Conservation (phyloP, 805 yeast genomes). For the Wickerhamomyces subpelliculosus region DNA sequence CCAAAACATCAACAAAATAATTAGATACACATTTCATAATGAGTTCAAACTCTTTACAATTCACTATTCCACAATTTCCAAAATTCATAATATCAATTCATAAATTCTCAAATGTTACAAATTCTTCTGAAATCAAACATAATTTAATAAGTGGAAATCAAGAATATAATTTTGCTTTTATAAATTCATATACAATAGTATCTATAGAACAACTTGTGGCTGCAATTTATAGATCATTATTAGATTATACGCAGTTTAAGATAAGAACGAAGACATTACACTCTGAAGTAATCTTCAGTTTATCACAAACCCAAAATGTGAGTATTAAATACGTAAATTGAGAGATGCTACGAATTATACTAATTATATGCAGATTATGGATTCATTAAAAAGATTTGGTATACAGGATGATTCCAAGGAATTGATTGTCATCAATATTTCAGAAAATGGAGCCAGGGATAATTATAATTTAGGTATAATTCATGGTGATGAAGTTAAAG, state of each 20-base stretch:
- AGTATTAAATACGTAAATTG: slow-evolving; percentile 35
- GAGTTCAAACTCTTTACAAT: no score
- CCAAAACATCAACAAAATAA: no score
- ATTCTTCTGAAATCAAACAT: slow-evolving; percentile 36
- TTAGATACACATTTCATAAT: no score
- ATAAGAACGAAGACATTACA: slow-evolving; percentile 61
- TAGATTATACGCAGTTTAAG: slow-evolving; percentile 38
- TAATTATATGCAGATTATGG: slow-evolving; percentile 37
- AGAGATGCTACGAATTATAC: slow-evolving; percentile 28
- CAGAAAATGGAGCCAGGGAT: slow-evolving; percentile 17
- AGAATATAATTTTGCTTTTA: slow-evolving; percentile 54
- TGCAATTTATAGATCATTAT: slow-evolving; percentile 53
- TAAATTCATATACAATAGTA: slow-evolving; percentile 51
- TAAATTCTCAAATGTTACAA: slow-evolving; percentile 39
- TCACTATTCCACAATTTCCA: slow-evolving; percentile 44
- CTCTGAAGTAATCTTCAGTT: slow-evolving; percentile 62
- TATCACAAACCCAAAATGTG: slow-evolving; percentile 64
- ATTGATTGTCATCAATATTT: slow-evolving; percentile 46
- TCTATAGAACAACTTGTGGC: slow-evolving; percentile 57
- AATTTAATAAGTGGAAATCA: slow-evolving; percentile 38
- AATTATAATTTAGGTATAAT: slow-evolving; percentile 19
- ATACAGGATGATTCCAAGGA: slow-evolving; percentile 41
- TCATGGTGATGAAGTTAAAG: slow-evolving; percentile 27
- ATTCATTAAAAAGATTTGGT: slow-evolving; percentile 67
- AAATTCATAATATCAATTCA: slow-evolving; percentile 30